phyloP scores from a whole-genome alignment of 805 yeast genomes.

The Candida chauliodis region DNA sequence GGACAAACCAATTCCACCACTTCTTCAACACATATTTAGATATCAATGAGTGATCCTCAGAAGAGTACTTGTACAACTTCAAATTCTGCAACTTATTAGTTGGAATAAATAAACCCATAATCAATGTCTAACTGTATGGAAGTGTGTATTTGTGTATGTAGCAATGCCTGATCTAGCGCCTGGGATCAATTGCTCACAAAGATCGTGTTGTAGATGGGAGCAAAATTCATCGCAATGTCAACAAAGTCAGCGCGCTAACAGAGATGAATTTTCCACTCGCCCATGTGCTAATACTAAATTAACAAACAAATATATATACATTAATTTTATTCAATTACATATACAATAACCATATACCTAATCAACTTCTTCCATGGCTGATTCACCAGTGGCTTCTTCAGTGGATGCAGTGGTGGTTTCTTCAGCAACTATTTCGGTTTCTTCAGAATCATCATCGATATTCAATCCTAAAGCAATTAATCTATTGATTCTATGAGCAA shows the following conservation, averaged over 20 bases:
- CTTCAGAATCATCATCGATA: constrained; percentile 85
- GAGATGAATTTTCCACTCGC: too few species aligned
- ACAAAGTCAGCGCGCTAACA: too few species aligned
- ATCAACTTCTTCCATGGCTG: constrained; percentile 99
- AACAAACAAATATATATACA: too few species aligned
- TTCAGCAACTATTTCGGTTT: constrained; percentile 44
- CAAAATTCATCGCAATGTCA: too few species aligned
- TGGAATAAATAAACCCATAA: constrained; percentile 68
- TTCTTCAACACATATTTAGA: constrained; percentile 75
- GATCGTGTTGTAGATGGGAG: too few species aligned
- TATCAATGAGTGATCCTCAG: constrained; percentile 77
- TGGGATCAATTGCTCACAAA: too few species aligned
- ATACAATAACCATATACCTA: too few species aligned
- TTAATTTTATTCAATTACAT: too few species aligned
- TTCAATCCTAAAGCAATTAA: constrained; percentile 96
- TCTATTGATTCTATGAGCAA: constrained; percentile 97
- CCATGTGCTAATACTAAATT: too few species aligned
- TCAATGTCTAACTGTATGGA: not conserved
- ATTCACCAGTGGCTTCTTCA: constrained; percentile 75
- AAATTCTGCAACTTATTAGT: constrained; percentile 46
- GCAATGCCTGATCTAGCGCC: too few species aligned
- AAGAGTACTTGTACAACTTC: constrained; percentile 60
- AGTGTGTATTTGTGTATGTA: too few species aligned
- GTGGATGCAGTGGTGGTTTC: constrained; percentile 43
- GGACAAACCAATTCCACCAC: constrained; percentile 74